Conservation (phyloP, 768 basidiomycete genomes). For the Tremella yokohamensis region DNA sequence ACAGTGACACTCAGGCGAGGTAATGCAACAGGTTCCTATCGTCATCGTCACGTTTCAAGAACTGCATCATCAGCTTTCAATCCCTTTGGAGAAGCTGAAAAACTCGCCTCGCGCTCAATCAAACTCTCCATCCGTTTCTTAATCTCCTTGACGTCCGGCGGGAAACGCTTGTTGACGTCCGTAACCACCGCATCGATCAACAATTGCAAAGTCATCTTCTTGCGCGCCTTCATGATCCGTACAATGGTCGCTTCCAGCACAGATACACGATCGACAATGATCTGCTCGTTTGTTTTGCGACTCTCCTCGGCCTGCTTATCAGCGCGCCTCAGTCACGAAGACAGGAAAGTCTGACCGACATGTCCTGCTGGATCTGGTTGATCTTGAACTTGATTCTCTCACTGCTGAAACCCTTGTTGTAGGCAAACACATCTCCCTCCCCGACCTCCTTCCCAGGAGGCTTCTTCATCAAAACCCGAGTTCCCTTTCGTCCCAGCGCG, state of each 20-base stretch:
- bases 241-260: constrained; percentile 93
- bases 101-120: constrained; percentile 62
- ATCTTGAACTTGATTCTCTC: constrained; percentile 77
- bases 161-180: constrained; percentile 81
- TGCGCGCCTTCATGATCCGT: constrained; percentile 88
- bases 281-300: constrained; percentile 70
- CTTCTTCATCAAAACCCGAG: constrained; percentile 76
- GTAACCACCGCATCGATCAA: constrained; percentile 79
- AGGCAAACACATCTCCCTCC: constrained; percentile 70
- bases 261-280: constrained; percentile 80
- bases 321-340: neutral
- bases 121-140: constrained; percentile 77
- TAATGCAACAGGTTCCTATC: constrained; percentile 73
- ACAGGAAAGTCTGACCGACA: constrained; percentile 54
- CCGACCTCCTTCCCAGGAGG: constrained; percentile 75
- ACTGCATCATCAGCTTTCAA: constrained; percentile 54
- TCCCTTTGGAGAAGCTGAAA: constrained; percentile 4
- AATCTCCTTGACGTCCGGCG: constrained; percentile 76
- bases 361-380: constrained; percentile 91
- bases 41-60: constrained; percentile 70
- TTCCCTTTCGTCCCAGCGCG: constrained; percentile 70
- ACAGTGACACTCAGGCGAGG: constrained; percentile 58
- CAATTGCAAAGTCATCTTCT: constrained; percentile 73
- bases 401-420: constrained; percentile 79
- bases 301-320: constrained; percentile 66